Evolutionary conservation across 2,329 filamentous ascomycete species (phyloP), one percentile per base, ranked within the genome.

Genomic region (Rhytidhysteron rufulum): DNA sequence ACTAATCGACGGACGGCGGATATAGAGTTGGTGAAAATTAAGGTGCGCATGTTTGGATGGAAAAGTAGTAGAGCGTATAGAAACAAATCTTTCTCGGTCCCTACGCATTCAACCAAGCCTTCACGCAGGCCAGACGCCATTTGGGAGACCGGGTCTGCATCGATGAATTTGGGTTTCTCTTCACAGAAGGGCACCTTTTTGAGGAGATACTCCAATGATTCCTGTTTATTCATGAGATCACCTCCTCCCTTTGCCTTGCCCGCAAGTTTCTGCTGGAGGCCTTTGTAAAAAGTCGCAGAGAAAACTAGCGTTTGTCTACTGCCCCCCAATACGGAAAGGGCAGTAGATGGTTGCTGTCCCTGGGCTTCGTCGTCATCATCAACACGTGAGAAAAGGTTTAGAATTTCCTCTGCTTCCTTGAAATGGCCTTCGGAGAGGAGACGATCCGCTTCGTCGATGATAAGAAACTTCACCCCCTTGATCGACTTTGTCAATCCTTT

Each of bases 11-110:
- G 85, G 37, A 95, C 91, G 3, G 91, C 86, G 38, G 86, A 87
- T 63, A 98, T 96, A 32, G 90, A 95, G 69, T 98, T 98, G 20
- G 90, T 89, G 64, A 98, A 98, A 34, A 98, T 82, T 3, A 98
- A 74, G 0, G 88, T 89, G 22, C 90, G 85, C 27, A 83, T 79
- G 34, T 83, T 83, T 2, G 87, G 83, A 59, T 95, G 86, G 41
- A 95, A 80, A 2, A 96, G 76, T 0, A 97, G 75, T 7, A 95
- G 74, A 0, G 89, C 79, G 67, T 98, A 98, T 30, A 97, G 82
- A 51, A 91, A 97, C 8, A 98, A 80, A 64, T 98, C 93, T 79
- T 98, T 98, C 62, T 98, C 93, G 68, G 89, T 90, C 5, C 88
- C 88, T 29, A 81, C 85, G 57, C 93, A 98, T 67, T 97, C 89